phyloP scores from a whole-genome alignment of 768 basidiomycete species.

The Heimioporus sp. region DNA sequence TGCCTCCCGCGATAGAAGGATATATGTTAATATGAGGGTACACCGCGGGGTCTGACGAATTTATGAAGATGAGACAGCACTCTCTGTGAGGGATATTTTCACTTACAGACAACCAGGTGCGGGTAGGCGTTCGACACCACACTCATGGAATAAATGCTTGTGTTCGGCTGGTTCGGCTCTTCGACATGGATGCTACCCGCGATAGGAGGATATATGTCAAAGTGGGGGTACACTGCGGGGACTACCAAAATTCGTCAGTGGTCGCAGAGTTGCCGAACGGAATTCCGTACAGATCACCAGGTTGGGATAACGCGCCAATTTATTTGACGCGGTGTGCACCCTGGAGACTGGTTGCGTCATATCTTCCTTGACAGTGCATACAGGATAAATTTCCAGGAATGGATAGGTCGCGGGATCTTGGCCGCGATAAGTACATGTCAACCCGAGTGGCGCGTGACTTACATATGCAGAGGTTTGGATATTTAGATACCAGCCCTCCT shows the following conservation, averaged over 20 bases:
- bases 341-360: neutral
- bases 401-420: conserved; percentile 43
- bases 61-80: too few relatives aligned
- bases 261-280: neutral
- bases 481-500: conserved; percentile 8
- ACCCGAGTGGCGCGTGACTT: neutral
- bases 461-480: conserved; percentile 20
- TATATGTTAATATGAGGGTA: conserved; percentile 45
- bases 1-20: conserved; percentile 17
- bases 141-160: neutral
- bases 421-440: conserved; percentile 2
- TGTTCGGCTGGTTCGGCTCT: neutral
- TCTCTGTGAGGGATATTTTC: too few relatives aligned
- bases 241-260: conserved; percentile 26
- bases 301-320: conserved; percentile 29
- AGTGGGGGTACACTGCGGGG: conserved; percentile 39
- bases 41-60: conserved; percentile 32
- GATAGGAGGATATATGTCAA: conserved; percentile 38
- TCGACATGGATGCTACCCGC: neutral
- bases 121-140: conserved; percentile 5
- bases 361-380: conserved; percentile 4
- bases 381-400: conserved; percentile 40
- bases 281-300: conserved; percentile 35
- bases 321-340: neutral
- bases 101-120: conserved; percentile 18